Base-by-base conservation (phyloP, 768 basidiomycete species). In the Naganishia vishniacii region DNA sequence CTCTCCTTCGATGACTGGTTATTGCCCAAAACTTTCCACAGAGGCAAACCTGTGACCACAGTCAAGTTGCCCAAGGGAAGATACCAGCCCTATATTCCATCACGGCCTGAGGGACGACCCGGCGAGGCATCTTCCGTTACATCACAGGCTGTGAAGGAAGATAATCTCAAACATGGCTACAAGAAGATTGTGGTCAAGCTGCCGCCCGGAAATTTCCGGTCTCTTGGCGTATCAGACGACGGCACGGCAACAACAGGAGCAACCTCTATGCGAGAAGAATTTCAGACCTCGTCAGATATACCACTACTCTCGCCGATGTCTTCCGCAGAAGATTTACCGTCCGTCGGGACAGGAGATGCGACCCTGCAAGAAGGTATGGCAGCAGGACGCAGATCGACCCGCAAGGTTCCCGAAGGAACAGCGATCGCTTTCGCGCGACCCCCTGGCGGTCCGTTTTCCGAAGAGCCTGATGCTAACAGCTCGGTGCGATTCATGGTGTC, bases 401-500 rank as follows among this genome's bases (percentile, higher is more conserved):
- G 61, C 61, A 65, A 51, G 15, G 64, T 49, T 28, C 65, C 45
- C 28, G 62, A 37, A 44, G 68, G 65, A 47, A 51, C 23, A 31
- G 68, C 28, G 31, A 61, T 72, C 34, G 53, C 64, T 11, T 59
- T 62, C n/a, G 71, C 68, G 16, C 45, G 46, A 31, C 64, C 65
- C 16, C 56, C 58, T 58, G 42, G 37, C 56, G 53, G 29, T 34
- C 48, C 63, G 32, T 58, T 64, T 15, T 64, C 56, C 6, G 63
- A 64, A 26, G 63, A 64, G 32, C 25, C 61, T 25, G 62, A 66
- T 13, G 44, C 40, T 16, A 71, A 72, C 51, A 64, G 73, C 3
- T 73, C 72, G 20, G 74, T 77, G 11, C 61, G 72, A 37, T 77
- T 77, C 64, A 73, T 75, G 73, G 74, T 74, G 4, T 72, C 71